Base-by-base conservation (phyloP, 768 basidiomycete genomes). In the Suillus lakei region DNA sequence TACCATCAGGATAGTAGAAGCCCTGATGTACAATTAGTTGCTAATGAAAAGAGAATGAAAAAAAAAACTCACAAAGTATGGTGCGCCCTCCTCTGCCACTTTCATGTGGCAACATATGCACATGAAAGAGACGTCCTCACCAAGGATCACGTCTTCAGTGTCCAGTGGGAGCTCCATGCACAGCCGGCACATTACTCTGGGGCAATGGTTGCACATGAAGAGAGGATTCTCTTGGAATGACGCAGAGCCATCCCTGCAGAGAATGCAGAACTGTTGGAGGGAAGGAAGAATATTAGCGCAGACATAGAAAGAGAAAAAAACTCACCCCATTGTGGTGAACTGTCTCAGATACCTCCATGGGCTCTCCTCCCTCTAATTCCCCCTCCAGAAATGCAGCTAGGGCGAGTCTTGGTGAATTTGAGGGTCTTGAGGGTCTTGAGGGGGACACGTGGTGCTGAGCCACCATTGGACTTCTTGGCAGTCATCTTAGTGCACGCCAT, bases 61-160 rank as follows among this genome's bases (percentile, higher is more conserved):
- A n/a, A 44, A 28, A 26, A 39, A 16, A 59, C 58, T 59, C n/a
- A 59, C 58, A n/a, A 15, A 34, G 58, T 59, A 59, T 12, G 7
- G 10, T 23, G 36, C 9, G 8, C 28, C 28, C 30, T 59, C 5
- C 44, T 44, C 9, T 12, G 39, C 58, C 58, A 32, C 13, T 1
- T 28, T 16, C 1, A 30, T 38, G n/a, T 59, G 58, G 34, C 36
- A 59, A 41, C 34, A 38, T 21, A 59, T 59, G 18, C 58, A 59
- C 15, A 4, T 21, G 15, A 59, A 59, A n/a, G 23, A 23, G 3
- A 59, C 12, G 5, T 38, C 34, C 23, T 59, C 30, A 4, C 4
- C 1, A 4, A 41, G 21, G 30, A 59, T 8, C 7, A 2, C 18
- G 8, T 32, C 34, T 41, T 38, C 18, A 7, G 23, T 38, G 21